Evolutionary conservation across 2,329 filamentous ascomycete genomes (phyloP), one percentile per base, ranked within the genome.

Genomic region (Diaporthe longicolla): DNA sequence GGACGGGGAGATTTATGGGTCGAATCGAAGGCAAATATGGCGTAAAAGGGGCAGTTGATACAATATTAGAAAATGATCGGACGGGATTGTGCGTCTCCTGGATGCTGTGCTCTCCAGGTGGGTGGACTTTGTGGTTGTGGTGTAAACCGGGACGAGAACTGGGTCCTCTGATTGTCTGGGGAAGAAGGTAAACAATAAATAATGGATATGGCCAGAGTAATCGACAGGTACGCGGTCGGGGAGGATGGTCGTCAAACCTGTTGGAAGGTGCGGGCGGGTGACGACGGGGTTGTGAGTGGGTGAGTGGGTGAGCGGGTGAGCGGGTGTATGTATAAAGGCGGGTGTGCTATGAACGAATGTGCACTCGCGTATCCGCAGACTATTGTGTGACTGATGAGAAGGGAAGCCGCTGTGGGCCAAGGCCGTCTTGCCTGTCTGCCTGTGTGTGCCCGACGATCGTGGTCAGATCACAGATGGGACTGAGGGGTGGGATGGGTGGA

Each of bases 391-490:
- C 5, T 32, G 61, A 66, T 66, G 61, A 35, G 29, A 66, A 66
- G 45, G 61, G 61, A 66, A 66, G 61, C 24, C 45, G 35, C 29
- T 21, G 63, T 66, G 63, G 63, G 63, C 45, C 63, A 35, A 52
- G 45, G 63, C 37, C 8, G 63, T 54, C 63, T 43, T 43, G 37
- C 37, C 35, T 9, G 35, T 7, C 35, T 66, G 43, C 45, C 45
- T 66, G 45, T 52, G 43, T 52, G 63, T 66, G 63, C 63, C 63
- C 45, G 63, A 66, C n/a, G 63, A 66, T 48, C 32, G 63, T 45
- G 63, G 50, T 66, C 63, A 52, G 63, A 66, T 66, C 63, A 52
- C 63, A 66, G 13, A 66, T 52, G 63, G 63, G 63, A 66, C 63
- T 52, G 63, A 26, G 63, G 21, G 37, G 37, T 35, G 45, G 45